Conservation (phyloP, 495 filamentous ascomycete species). For the Podospora conica region DNA sequence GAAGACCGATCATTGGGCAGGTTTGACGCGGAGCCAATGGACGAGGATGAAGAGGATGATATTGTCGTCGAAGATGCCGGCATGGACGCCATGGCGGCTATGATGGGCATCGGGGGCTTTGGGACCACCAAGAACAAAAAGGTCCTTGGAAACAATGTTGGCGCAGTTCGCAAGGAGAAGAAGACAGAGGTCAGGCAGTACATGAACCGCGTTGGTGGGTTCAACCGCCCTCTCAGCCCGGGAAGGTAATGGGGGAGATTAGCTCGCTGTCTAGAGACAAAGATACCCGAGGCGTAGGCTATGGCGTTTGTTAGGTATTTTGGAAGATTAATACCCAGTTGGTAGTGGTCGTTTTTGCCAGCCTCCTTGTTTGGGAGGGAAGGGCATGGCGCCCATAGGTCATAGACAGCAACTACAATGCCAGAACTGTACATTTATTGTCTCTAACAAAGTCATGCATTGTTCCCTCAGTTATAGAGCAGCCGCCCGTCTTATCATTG, state of each 20-base stretch:
- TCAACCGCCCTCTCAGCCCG: constrained; percentile 80
- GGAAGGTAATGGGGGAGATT: constrained; percentile 12
- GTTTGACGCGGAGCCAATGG: constrained; percentile 38
- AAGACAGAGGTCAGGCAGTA: constrained; percentile 95
- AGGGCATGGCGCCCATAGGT: too few relatives aligned
- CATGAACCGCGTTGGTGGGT: constrained; percentile 96
- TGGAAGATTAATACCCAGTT: constrained; percentile 4
- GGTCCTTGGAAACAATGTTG: constrained; percentile 81
- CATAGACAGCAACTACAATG: too few relatives aligned
- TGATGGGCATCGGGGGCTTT: constrained; percentile 87
- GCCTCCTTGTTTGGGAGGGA: too few relatives aligned
- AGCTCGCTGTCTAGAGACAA: background rate
- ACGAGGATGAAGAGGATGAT: constrained; percentile 43
- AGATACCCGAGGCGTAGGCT: background rate
- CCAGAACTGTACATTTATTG: too few relatives aligned
- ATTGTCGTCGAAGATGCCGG: constrained; percentile 56
- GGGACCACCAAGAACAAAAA: constrained; percentile 86
- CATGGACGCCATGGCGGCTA: constrained; percentile 66
- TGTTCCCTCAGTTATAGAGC: too few relatives aligned
- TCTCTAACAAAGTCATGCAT: too few relatives aligned
- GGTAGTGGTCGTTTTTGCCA: background rate
- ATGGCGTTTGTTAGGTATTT: background rate
- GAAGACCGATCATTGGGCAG: constrained; percentile 11
- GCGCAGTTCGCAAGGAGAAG: constrained; percentile 85
- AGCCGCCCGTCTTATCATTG: too few relatives aligned